Evolutionary conservation across 192 early-diverging fungal genomes (phyloP).

Genomic region (Backusella westeae): DNA sequence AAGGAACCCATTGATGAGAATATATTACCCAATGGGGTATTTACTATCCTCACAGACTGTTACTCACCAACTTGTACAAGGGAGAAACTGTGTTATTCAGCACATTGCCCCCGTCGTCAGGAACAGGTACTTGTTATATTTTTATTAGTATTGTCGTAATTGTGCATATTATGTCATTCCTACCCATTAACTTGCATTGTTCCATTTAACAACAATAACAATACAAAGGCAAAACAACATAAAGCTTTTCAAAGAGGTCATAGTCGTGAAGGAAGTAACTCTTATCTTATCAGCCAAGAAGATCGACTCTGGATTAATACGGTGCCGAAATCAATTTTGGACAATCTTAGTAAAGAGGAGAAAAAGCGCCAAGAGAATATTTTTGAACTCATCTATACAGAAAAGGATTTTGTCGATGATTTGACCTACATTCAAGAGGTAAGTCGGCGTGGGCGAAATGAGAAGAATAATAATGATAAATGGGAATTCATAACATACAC

Average conservation of each 20-base stretch:
- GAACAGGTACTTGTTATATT: conserved; percentile 45
- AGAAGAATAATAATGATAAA: background rate
- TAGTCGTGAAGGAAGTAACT: conserved; percentile 4
- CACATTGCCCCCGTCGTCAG: conserved; percentile 77
- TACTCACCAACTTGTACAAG: conserved; percentile 90
- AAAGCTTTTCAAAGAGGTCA: background rate
- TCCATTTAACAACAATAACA: background rate
- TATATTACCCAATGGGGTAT: conserved; percentile 76
- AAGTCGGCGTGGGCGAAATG: background rate
- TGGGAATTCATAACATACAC: background rate
- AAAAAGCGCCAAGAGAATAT: conserved; percentile 91
- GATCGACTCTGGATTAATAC: conserved; percentile 80
- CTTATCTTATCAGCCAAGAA: conserved; percentile 43
- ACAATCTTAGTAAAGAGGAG: conserved; percentile 70
- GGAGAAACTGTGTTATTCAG: conserved; percentile 85
- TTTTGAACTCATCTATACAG: conserved; percentile 89
- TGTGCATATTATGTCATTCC: background rate
- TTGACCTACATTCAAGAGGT: conserved; percentile 77
- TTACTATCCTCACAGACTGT: conserved; percentile 87
- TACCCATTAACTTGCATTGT: background rate
- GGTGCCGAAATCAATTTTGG: conserved; percentile 73
- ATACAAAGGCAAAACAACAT: background rate
- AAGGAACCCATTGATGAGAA: conserved; percentile 19
- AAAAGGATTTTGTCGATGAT: conserved; percentile 91
- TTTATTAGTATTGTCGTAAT: background rate